A percentile compares a stretch with the other conserved stretches of the same genome.
Evolutionary conservation across 164 flowering plant genomes (phyloP).

Genomic region (Liquidambar formosana): DNA sequence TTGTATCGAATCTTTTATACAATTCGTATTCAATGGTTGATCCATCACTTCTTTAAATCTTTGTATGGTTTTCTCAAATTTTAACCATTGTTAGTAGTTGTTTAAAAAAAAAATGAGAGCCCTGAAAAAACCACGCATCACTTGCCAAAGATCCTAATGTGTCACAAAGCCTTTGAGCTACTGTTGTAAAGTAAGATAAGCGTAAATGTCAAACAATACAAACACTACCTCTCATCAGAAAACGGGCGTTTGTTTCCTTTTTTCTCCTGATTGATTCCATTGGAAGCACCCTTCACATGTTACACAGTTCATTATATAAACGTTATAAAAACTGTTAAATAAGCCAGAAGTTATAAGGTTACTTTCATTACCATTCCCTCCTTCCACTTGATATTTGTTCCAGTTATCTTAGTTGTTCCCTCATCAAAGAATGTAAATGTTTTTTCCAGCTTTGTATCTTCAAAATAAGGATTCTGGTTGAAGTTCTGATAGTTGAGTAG

Average conservation of each 20-base stretch:
- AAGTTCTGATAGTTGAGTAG: slow-evolving; percentile 41
- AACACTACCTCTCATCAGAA: slow-evolving; percentile 51
- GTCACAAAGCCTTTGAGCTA: too few relatives aligned
- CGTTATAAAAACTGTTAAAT: neutral
- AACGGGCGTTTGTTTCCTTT: slow-evolving; percentile 70
- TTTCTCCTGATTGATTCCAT: slow-evolving; percentile 56
- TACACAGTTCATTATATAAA: neutral
- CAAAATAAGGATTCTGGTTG: slow-evolving; percentile 67
- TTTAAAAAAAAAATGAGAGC: too few relatives aligned
- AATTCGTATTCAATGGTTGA: too few relatives aligned
- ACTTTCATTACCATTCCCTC: slow-evolving; percentile 58
- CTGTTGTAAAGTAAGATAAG: too few relatives aligned
- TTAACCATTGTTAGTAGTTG: too few relatives aligned
- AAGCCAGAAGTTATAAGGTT: neutral
- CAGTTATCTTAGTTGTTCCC: slow-evolving; percentile 51
- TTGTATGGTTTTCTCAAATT: too few relatives aligned
- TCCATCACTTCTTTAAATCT: too few relatives aligned
- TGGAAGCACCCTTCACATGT: slow-evolving; percentile 42
- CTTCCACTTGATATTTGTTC: slow-evolving; percentile 71
- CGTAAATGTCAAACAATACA: too few relatives aligned
- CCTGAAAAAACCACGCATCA: too few relatives aligned
- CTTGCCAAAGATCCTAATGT: too few relatives aligned
- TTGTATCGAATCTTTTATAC: too few relatives aligned
- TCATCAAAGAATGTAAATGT: slow-evolving; percentile 60
- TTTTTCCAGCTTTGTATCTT: slow-evolving; percentile 60